Percentiles rank a stretch among this genome's conserved stretches.
Conservation (phyloP, 1,284 basidiomycete genomes). For the Heimioporus retisporus region DNA sequence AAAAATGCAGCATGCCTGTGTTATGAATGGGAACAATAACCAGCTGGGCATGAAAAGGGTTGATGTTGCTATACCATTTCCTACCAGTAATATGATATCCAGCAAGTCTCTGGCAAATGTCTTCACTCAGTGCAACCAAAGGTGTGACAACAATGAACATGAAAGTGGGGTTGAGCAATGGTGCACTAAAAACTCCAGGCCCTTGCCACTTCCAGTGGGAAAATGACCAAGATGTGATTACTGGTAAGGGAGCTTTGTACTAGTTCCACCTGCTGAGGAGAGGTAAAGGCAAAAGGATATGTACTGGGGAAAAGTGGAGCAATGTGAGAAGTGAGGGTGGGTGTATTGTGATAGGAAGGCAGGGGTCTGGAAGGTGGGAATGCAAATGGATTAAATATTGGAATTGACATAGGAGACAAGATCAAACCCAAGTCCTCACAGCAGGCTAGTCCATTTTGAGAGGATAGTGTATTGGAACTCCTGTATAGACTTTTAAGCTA, state of each 20-base stretch:
- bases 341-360: no score
- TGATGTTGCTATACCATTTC: not conserved
- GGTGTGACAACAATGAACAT: conserved; percentile 30
- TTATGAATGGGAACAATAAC: conserved; percentile 21
- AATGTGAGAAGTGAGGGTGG: no score
- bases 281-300: no score
- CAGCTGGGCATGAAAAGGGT: not conserved
- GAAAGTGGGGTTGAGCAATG: conserved; percentile 10
- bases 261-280: conserved; percentile 12
- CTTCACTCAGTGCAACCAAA: conserved; percentile 17
- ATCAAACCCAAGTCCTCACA: conserved; percentile 1
- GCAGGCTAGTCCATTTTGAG: conserved; percentile 3
- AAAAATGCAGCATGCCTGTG: conserved; percentile 1
- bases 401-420: not conserved
- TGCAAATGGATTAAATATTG: no score
- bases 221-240: conserved; percentile 22
- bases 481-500: not conserved
- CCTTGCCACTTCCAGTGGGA: conserved; percentile 35
- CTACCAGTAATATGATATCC: not conserved
- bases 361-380: no score
- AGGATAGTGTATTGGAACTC: not conserved
- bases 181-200: conserved; percentile 25
- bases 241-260: conserved; percentile 4
- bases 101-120: conserved; percentile 1
- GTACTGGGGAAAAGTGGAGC: not conserved